These are phyloP conservation scores for Leccinum rimulosum DNA, from an alignment of 768 basidiomycete species.

Conservation along the genomic window DNA sequence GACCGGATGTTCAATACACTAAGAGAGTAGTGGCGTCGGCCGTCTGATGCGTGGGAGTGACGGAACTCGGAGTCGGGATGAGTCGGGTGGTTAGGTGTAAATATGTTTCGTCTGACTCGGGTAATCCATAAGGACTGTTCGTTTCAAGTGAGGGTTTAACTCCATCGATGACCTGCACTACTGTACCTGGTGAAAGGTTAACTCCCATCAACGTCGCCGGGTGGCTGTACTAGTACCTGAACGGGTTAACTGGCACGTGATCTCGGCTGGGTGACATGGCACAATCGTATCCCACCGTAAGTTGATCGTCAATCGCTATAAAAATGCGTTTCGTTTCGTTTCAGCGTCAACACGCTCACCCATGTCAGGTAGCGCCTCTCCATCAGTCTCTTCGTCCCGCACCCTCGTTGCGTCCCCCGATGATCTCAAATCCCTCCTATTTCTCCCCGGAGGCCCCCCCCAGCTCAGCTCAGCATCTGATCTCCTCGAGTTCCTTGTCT, in stretches of 20 bases:
- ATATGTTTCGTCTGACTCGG: neutral
- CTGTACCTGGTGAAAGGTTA: too few species aligned
- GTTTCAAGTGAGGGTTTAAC: neutral
- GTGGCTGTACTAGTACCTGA: too few species aligned
- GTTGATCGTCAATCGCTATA: neutral
- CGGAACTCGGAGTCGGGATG: neutral
- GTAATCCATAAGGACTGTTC: neutral
- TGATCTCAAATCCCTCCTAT: constrained; percentile 24
- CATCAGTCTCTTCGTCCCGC: constrained; percentile 20
- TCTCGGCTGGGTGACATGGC: too few species aligned
- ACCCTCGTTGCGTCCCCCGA: constrained; percentile 37
- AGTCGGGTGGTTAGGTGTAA: neutral
- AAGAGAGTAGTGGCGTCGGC: constrained; percentile 30
- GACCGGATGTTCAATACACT: constrained; percentile 82
- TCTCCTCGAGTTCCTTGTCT: constrained; percentile 66
- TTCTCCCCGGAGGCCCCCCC: neutral
- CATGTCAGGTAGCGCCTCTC: constrained; percentile 8
- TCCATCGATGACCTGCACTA: too few species aligned
- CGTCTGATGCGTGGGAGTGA: neutral
- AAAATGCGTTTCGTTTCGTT: neutral
- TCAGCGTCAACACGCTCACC: neutral
- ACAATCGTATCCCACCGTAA: constrained; percentile 30
- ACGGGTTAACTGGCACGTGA: too few species aligned
- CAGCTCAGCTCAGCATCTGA: constrained; percentile 48
- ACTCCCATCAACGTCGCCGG: too few species aligned